Evolutionary conservation across 2,329 filamentous ascomycete species (phyloP).

Genomic region (Verticillium albo-atrum): DNA sequence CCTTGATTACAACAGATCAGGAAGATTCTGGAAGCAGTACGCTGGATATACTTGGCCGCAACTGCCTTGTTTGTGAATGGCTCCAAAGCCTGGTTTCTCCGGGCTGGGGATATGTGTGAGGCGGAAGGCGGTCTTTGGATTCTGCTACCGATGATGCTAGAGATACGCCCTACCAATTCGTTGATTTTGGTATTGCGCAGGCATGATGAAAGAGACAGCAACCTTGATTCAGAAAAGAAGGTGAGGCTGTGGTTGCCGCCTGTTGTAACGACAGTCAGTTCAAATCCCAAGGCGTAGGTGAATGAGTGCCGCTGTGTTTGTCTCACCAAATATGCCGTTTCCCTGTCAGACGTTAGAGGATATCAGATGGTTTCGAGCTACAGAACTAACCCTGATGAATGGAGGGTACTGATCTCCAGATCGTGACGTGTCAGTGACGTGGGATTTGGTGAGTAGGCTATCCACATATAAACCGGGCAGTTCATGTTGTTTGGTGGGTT

Average conservation of each 20-base stretch:
- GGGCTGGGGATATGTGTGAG: background rate
- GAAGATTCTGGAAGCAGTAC: background rate
- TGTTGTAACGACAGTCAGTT: background rate
- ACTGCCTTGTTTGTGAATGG: background rate
- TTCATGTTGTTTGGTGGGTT: background rate
- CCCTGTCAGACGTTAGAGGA: slow-evolving; percentile 10
- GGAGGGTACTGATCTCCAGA: background rate
- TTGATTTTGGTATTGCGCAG: slow-evolving; percentile 23
- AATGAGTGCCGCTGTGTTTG: background rate
- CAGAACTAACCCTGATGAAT: slow-evolving; percentile 17
- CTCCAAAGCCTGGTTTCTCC: background rate
- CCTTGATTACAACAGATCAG: too few relatives aligned
- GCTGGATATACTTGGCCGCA: slow-evolving; percentile 7
- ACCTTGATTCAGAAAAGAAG: slow-evolving; percentile 23
- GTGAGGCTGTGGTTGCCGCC: slow-evolving; percentile 16
- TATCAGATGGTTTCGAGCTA: background rate
- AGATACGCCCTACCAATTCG: slow-evolving; percentile 21
- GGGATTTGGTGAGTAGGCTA: slow-evolving; percentile 2
- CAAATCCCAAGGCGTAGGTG: background rate
- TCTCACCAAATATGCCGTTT: slow-evolving; percentile 21
- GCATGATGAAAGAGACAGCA: slow-evolving; percentile 20
- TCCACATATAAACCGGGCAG: background rate
- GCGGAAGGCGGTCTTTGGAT: slow-evolving; percentile 4
- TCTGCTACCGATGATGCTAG: slow-evolving; percentile 14
- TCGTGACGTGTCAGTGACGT: background rate